Base-by-base conservation (phyloP, 495 filamentous ascomycete genomes). In the Parachaetomium inaequale region DNA sequence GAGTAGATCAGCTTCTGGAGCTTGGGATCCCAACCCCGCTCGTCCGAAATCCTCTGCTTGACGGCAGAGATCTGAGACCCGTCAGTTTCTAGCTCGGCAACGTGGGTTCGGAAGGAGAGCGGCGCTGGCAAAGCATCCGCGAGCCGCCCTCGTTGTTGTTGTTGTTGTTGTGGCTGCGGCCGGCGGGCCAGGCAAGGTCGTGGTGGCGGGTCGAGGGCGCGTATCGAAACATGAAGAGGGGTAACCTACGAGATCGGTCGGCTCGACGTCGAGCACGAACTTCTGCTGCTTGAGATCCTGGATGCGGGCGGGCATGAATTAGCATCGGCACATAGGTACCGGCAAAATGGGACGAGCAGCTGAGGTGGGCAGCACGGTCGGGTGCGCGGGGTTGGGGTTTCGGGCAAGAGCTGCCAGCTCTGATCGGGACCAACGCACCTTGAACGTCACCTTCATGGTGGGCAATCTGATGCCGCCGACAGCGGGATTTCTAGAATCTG, bases 231-330 rank as follows among this genome's bases (percentile, higher is more conserved):
- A 29, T 32, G 67, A 66, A 59, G 66, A 70, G 65, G 69, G 69
- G 66, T 68, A 72, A 76, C 89, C 67, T 89, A 97, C 93, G 69
- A 89, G 90, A 72, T 96, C 92, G 61, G 89, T 88, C 57, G 93
- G 91, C 74, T 98, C 94, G 62, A 88, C 90, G 67, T 98, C 93
- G 78, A 98, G 87, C 61, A 85, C 82, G 75, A 98, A 98, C 82
- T 96, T 97, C 71, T 96, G 90, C 74, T 98, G 93, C 81, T 96
- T 97, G 70, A 98, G 82, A 78, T 98, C 94, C 92, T 95, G 65
- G 34, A 67, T 32, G 47, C 14, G 19, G 64, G 59, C 7, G 28
- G 55, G 7, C 28, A 53, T 55, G 64, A 65, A 58, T 76, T 71
- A 78, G 74, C 68, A 68, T 68, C 46, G 58, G 47, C 46, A 40